Evolutionary conservation across 495 filamentous ascomycete genomes (phyloP), one percentile per base, ranked within the genome.

Genomic region (Aspergillus panamensis): DNA sequence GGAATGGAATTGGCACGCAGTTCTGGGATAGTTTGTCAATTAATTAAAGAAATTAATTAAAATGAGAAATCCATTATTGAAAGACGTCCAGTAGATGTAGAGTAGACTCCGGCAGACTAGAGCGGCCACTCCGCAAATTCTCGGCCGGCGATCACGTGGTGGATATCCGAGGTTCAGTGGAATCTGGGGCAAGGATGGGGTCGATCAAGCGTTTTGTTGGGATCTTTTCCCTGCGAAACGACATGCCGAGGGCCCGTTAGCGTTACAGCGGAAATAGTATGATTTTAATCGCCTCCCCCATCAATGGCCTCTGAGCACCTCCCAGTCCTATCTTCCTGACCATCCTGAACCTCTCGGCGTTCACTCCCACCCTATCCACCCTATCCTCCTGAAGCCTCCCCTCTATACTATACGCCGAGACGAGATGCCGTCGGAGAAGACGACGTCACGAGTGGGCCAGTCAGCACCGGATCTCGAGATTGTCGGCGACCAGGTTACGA

Each of bases 381-480:
- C 21, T 48, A 17, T 29, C 58, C 57, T 16, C 56, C n/a, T 52
- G 48, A 54, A 37, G 39, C 33, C 44, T 16, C 35, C 21, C 32
- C 39, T 60, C 42, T 43, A 13, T 40, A 67, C 44, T 25, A 2
- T 5, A 25, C 25, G 5, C 16, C 19, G 42, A 45, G 42, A 45
- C 42, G 42, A 45, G 37, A 79, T 76, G 73, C 60, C 74, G 47
- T 63, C 72, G 29, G 60, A 70, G 12, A 76, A 77, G 57, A 43
- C 25, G 25, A 25, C 25, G 25, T 2, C 71, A 19, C 51, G 66
- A 37, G 59, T 72, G 29, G 58, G 61, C 33, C 62, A 71, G n/a
- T 73, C 85, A 30, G 87, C 90, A 63, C 91, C 91, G 30, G 91
- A 96, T 70, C 74, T 96, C 56, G 87, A 90, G 68, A 93, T 96